These are phyloP conservation scores for Fomitiporia mediterranea DNA, from an alignment of 1,284 basidiomycete species.

Conservation along the genomic window DNA sequence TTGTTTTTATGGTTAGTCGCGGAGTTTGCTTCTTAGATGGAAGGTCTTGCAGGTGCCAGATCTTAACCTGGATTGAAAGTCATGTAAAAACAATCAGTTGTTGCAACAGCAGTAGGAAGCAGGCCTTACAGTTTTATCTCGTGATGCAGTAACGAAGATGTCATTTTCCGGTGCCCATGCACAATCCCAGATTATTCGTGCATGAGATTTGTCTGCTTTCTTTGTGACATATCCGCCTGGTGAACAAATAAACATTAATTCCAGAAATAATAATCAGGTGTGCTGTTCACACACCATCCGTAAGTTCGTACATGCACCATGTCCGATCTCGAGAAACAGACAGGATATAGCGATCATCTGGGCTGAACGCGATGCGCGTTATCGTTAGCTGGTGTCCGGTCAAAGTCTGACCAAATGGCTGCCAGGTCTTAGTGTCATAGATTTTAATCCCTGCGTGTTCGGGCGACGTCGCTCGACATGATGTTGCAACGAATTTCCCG, in stretches of 20 bases:
- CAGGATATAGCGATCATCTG: slow-evolving; percentile 73
- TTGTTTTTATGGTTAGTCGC: slow-evolving; percentile 50
- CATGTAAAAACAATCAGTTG: no score
- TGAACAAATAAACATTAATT: background rate
- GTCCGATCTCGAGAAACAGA: slow-evolving; percentile 89
- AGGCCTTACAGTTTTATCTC: slow-evolving; percentile 86
- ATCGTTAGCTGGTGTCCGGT: slow-evolving; percentile 87
- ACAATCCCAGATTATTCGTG: slow-evolving; percentile 94
- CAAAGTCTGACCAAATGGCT: slow-evolving; percentile 65
- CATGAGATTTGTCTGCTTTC: slow-evolving; percentile 79
- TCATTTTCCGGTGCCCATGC: slow-evolving; percentile 73
- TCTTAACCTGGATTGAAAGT: slow-evolving; percentile 64
- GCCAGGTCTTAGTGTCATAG: slow-evolving; percentile 70
- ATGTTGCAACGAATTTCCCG: slow-evolving; percentile 77
- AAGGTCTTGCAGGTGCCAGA: slow-evolving; percentile 46
- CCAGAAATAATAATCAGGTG: background rate
- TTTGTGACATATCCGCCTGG: slow-evolving; percentile 54
- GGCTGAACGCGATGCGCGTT: slow-evolving; percentile 86
- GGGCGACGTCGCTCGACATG: slow-evolving; percentile 82
- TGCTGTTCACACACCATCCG: slow-evolving; percentile 20
- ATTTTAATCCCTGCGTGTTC: slow-evolving; percentile 90
- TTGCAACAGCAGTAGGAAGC: no score
- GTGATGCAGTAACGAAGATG: slow-evolving; percentile 87
- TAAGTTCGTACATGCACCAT: slow-evolving; percentile 77
- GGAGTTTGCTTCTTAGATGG: slow-evolving; percentile 43